Conservation (phyloP, 208 protist genomes). For the Angomonas ambiguus region DNA sequence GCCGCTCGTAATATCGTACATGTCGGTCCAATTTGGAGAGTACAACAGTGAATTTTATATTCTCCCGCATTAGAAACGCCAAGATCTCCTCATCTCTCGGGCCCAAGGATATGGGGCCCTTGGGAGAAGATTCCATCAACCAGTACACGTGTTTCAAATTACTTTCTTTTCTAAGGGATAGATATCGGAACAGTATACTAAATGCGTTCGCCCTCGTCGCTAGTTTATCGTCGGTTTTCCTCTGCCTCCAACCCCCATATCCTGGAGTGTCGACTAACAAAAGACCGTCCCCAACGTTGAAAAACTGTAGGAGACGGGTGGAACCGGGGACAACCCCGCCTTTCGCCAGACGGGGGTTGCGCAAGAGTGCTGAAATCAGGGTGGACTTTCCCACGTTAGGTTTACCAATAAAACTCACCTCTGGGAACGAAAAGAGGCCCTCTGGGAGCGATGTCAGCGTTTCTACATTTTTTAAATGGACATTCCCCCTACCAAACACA, state of each 20-base stretch:
- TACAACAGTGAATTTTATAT: slow-evolving; percentile 78
- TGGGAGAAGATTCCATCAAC: slow-evolving; percentile 64
- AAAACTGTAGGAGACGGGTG: slow-evolving; percentile 81
- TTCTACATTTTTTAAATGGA: slow-evolving; percentile 80
- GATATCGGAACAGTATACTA: slow-evolving; percentile 79
- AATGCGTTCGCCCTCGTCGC: slow-evolving; percentile 65
- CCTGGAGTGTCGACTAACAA: slow-evolving; percentile 86
- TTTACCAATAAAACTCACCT: slow-evolving; percentile 89
- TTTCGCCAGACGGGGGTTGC: slow-evolving; percentile 68
- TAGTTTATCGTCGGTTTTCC: slow-evolving; percentile 27
- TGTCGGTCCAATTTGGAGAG: slow-evolving; percentile 83
- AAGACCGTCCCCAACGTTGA: slow-evolving; percentile 85
- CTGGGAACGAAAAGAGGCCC: slow-evolving; percentile 83
- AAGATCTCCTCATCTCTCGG: slow-evolving; percentile 75
- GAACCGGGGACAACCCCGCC: slow-evolving; percentile 44
- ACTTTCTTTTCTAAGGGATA: slow-evolving; percentile 64
- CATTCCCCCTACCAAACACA: slow-evolving; percentile 79
- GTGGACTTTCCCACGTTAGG: slow-evolving; percentile 86
- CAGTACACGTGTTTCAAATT: slow-evolving; percentile 85
- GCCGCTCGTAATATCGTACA: slow-evolving; percentile 27
- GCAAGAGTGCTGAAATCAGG: slow-evolving; percentile 73
- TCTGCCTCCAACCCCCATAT: slow-evolving; percentile 79
- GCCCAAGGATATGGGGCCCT: slow-evolving; percentile 41
- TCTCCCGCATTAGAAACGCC: slow-evolving; percentile 58
- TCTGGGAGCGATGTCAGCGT: slow-evolving; percentile 72